Evolutionary conservation across 148 eudicot species (phyloP).

Genomic region (Camellia granthamiana): DNA sequence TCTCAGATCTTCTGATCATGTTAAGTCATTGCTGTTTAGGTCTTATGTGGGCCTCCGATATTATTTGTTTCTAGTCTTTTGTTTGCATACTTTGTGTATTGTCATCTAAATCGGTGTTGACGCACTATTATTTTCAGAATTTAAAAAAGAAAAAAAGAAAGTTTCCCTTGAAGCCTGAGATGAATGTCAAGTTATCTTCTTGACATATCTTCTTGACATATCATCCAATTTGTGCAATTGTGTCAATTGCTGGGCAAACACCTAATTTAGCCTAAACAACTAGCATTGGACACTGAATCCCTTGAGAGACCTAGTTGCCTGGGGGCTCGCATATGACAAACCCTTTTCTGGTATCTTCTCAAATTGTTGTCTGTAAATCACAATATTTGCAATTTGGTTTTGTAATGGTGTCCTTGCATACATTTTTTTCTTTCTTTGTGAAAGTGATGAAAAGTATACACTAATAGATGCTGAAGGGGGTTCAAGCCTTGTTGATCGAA

Average conservation of each 20-base stretch:
- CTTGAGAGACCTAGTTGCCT: background rate
- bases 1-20: background rate
- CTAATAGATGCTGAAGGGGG: background rate
- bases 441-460: background rate
- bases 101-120: background rate
- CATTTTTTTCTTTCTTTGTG: background rate
- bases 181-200: background rate
- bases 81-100: background rate
- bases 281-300: background rate
- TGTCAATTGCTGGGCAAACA: background rate
- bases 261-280: background rate
- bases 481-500: too few relatives aligned
- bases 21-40: background rate
- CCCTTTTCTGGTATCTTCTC: background rate
- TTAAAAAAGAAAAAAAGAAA: background rate
- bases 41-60: background rate
- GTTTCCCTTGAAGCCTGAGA: background rate
- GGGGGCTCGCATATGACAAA: background rate
- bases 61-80: background rate
- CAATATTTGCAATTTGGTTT: background rate
- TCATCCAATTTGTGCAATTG: background rate
- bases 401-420: background rate
- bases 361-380: background rate
- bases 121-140: background rate
- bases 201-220: background rate